Evolutionary conservation across 345 rosid genomes (phyloP).

Genomic region (Salix udensis): DNA sequence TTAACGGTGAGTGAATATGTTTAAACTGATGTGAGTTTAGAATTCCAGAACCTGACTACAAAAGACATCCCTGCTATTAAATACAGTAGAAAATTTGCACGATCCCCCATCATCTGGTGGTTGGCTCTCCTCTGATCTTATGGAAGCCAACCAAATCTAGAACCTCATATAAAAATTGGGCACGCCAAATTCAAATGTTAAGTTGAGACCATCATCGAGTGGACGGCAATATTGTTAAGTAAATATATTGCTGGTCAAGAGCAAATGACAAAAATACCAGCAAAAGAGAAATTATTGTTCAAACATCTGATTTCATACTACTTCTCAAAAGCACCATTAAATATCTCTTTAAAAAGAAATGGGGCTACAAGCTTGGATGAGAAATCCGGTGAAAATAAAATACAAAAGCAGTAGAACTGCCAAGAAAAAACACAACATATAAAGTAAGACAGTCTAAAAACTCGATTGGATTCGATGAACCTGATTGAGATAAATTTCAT

Average conservation of each 20-base stretch:
- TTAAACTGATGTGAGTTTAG: too few relatives aligned
- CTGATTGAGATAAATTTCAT: constrained; percentile 1
- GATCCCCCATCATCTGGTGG: too few relatives aligned
- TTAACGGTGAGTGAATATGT: too few relatives aligned
- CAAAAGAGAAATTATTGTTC: neutral
- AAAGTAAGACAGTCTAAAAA: neutral
- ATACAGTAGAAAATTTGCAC: too few relatives aligned
- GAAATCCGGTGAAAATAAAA: neutral
- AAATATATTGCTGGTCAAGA: neutral
- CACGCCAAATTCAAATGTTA: neutral
- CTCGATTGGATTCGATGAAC: neutral
- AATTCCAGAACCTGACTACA: too few relatives aligned
- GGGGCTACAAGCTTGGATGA: neutral
- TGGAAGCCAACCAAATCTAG: too few relatives aligned
- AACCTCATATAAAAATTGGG: too few relatives aligned
- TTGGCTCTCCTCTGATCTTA: too few relatives aligned
- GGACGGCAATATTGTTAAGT: neutral
- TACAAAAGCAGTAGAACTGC: constrained; percentile 11
- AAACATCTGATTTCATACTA: neutral
- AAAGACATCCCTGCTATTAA: too few relatives aligned
- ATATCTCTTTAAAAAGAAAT: neutral
- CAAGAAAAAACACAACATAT: constrained; percentile 13
- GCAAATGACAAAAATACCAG: neutral
- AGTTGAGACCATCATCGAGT: neutral
- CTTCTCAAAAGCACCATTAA: neutral